Evolutionary conservation across 2,329 filamentous ascomycete species (phyloP), one percentile per base, ranked within the genome.

Genomic region (Fulvia fulva): DNA sequence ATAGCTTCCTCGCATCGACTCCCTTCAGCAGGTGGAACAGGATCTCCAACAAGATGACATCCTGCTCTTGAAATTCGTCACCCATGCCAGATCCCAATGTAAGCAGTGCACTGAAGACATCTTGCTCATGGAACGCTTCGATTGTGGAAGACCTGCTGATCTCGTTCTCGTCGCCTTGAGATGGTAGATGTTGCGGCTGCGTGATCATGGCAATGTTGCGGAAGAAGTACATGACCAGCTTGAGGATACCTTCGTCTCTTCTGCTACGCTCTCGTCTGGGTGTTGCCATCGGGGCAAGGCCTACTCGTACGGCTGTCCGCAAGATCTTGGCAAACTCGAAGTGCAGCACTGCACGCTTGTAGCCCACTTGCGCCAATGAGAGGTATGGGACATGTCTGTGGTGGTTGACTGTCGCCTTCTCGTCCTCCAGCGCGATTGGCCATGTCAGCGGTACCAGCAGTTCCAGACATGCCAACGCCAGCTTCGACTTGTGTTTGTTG

Each of bases 1-100:
- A 97, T 1, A 99, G 77, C 71, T 91, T 90, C 59, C 88, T 83
- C 2, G 88, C 81, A 71, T 96, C 87, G 14, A 97, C 86, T 21
- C 92, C 90, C 73, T 97, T 97, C 58, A 97, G 83, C 1, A 99
- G 74, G 67, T 97, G 91, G 74, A 96, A 99, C 26, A 99, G 76
- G 41, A 93, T 89, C 71, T 99, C 94, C 76, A 99, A 84, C 22
- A 97, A 75, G n/a, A 91, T 82, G 1, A 93, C 86, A 70, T 97
- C 93, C 66, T 97, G 91, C 16, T 87, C 86, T 61, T 88, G 86
- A 73, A 97, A 99, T 67, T 97, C 93, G 43, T 97, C 91, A 32
- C 90, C 90, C 78, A 97, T 93, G 62, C 93, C 95, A 1, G 92
- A 97, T 12, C 91, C 89, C 50, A 99, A 79, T 0, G 91, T 96